A percentile compares a stretch with the other conserved stretches of the same genome.
Conservation (phyloP, 371 early-diverging fungal species). For the Mortierella sp. region DNA sequence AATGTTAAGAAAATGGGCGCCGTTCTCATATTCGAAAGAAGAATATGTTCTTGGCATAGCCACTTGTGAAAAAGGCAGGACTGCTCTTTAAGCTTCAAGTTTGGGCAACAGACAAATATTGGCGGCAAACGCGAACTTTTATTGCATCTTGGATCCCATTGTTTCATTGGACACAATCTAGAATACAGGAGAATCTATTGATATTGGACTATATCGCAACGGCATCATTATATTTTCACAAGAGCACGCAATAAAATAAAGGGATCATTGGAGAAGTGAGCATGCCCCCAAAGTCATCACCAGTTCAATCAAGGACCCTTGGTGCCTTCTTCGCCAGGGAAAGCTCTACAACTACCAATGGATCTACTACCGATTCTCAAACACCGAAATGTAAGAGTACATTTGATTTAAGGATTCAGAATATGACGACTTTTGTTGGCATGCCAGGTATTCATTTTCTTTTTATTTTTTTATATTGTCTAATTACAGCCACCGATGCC, state of each 20-base stretch:
- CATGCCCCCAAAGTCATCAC: slow-evolving; percentile 23
- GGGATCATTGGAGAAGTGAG: slow-evolving; percentile 8
- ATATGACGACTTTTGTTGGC: not conserved
- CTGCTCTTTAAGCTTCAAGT: slow-evolving; percentile 1
- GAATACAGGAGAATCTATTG: not conserved
- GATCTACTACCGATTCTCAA: not conserved
- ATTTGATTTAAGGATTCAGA: not conserved
- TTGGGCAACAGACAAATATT: not conserved
- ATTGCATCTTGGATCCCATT: not conserved
- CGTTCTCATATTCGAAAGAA: not conserved
- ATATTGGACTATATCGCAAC: not conserved
- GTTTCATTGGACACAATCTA: not conserved
- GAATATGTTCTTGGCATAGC: not conserved
- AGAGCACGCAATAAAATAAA: not conserved
- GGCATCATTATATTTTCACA: not conserved
- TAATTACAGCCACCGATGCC: not conserved
- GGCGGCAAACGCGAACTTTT: slow-evolving; percentile 4
- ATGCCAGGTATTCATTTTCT: not conserved
- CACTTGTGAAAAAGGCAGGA: not conserved
- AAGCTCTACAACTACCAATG: not conserved
- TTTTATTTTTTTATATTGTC: not conserved
- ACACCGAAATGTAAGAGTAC: slow-evolving; percentile 2
- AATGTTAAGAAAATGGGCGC: too few relatives aligned
- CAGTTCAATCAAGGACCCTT: slow-evolving; percentile 12
- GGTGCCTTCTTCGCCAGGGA: slow-evolving; percentile 13